phyloP scores from a whole-genome alignment of 2,329 filamentous ascomycete species.

The Remersonia thermophila region DNA sequence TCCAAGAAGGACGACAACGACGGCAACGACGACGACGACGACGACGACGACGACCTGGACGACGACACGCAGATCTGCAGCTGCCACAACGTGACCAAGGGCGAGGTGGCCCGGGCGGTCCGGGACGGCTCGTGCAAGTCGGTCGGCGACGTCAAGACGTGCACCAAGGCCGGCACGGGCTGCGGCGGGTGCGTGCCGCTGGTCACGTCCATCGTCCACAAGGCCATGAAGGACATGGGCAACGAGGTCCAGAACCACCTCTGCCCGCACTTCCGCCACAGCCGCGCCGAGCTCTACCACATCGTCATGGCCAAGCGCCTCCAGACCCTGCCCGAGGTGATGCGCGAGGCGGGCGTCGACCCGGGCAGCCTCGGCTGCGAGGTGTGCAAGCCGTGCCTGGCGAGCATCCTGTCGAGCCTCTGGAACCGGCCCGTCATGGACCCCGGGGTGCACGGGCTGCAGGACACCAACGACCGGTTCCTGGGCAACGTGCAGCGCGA shows the following conservation, averaged over 20 bases:
- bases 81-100: constrained; percentile 85
- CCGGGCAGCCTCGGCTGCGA: constrained; percentile 68
- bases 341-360: constrained; percentile 61
- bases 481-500: constrained; percentile 85
- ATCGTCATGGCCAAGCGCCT: constrained; percentile 74
- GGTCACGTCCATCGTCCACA: constrained; percentile 81
- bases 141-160: constrained; percentile 71
- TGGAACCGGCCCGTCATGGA: constrained; percentile 79
- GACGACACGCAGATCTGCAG: constrained; percentile 86
- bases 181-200: constrained; percentile 86
- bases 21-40: constrained; percentile 58
- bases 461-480: constrained; percentile 85
- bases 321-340: constrained; percentile 60
- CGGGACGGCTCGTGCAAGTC: constrained; percentile 73
- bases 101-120: constrained; percentile 58
- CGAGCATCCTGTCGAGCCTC: constrained; percentile 65
- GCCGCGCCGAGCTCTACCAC: constrained; percentile 79
- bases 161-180: constrained; percentile 83
- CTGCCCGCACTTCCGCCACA: constrained; percentile 74
- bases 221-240: constrained; percentile 73
- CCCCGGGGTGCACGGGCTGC: constrained; percentile 53
- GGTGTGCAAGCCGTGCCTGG: constrained; percentile 72
- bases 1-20: constrained; percentile 62
- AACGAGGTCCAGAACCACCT: constrained; percentile 79
- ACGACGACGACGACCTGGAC: constrained; percentile 62